Evolutionary conservation across 2,329 filamentous ascomycete genomes (phyloP), one percentile per base, ranked within the genome.

Genomic region (Allantophomopsis cytisporea): DNA sequence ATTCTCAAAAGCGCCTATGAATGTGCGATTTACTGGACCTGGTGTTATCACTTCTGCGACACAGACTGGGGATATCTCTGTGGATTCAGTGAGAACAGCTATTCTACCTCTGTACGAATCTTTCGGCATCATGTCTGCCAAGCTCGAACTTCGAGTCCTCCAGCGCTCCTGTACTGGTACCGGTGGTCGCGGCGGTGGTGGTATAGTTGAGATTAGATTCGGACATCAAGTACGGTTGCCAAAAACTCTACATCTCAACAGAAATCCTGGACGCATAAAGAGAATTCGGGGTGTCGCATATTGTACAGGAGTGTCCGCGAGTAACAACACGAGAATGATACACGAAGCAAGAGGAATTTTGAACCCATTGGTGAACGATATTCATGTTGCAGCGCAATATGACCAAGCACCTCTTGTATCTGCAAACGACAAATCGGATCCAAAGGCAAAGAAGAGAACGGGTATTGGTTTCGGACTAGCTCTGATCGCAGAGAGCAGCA

Each of bases 311-410:
- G 88, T 96, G 1, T 83, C 84, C 10, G 89, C 84, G 0, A 87
- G 82, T 37, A 95, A 95, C 59, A 98, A 96, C 57, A 84, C 82
- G 45, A 73, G 91, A 47, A 93, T 95, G 83, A 98, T 96, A 54
- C 84, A 94, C 54, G 76, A 82, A 2, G 87, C 88, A 10, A 72
- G 89, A 50, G 86, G 86, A 36, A 71, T 98, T 10, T 68, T 98
- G 36, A 98, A 98, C 57, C 70, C 78, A 4, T 71, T 98, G 41
- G 80, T 84, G 3, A 76, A 81, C 6, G 91, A 98, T 55, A 89
- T 94, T 34, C 91, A 95, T 57, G 79, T 98, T 47, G 94, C 85
- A 2, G 78, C 79, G 5, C 76, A 81, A 45, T 86, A 88, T 47
- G 84, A 83, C 47, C 71, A 75, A 45, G 75, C 76, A 37, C 75